A percentile compares a stretch with the other conserved stretches of the same genome.
phyloP scores from a whole-genome alignment of 192 early-diverging fungal genomes.

The Coemansia pectinata region DNA sequence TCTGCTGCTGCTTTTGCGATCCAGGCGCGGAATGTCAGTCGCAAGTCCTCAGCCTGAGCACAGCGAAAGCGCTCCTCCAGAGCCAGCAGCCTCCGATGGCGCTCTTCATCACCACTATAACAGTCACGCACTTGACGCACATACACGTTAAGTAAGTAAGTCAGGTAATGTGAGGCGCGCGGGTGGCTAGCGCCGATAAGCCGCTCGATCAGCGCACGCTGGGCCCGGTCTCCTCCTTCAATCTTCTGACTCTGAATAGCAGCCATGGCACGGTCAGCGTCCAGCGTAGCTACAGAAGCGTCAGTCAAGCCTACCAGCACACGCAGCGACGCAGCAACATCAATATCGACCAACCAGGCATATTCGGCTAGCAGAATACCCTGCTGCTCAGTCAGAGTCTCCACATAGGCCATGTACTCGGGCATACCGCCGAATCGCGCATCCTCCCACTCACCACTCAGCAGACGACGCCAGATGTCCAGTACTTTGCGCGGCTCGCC shows the following conservation, averaged over 20 bases:
- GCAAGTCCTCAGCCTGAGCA: constrained; percentile 36
- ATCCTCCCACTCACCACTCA: constrained; percentile 23
- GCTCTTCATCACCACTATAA: not conserved
- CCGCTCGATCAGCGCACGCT: constrained; percentile 49
- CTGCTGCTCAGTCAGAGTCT: constrained; percentile 15
- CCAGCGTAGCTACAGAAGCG: constrained; percentile 19
- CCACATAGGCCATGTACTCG: constrained; percentile 38
- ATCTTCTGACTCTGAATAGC: constrained; percentile 8
- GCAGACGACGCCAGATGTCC: constrained; percentile 36
- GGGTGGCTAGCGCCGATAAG: constrained; percentile 25
- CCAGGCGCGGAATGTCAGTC: constrained; percentile 30
- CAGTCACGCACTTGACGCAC: constrained; percentile 44
- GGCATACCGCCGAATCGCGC: constrained; percentile 33
- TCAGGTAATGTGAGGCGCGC: constrained; percentile 45
- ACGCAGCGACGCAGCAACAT: constrained; percentile 20
- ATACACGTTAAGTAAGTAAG: constrained; percentile 37
- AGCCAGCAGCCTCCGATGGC: not conserved
- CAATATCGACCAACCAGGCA: constrained; percentile 23
- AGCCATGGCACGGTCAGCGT: constrained; percentile 30
- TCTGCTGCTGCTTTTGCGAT: not conserved
- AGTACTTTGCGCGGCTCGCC: constrained; percentile 19
- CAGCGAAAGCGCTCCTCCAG: constrained; percentile 21
- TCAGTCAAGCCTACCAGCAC: constrained; percentile 19
- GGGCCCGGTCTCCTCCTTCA: constrained; percentile 9
- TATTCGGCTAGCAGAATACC: constrained; percentile 22